These are phyloP conservation scores for Dothiorella sarmentorum DNA, from an alignment of 2,329 filamentous ascomycete species.

Conservation along the genomic window DNA sequence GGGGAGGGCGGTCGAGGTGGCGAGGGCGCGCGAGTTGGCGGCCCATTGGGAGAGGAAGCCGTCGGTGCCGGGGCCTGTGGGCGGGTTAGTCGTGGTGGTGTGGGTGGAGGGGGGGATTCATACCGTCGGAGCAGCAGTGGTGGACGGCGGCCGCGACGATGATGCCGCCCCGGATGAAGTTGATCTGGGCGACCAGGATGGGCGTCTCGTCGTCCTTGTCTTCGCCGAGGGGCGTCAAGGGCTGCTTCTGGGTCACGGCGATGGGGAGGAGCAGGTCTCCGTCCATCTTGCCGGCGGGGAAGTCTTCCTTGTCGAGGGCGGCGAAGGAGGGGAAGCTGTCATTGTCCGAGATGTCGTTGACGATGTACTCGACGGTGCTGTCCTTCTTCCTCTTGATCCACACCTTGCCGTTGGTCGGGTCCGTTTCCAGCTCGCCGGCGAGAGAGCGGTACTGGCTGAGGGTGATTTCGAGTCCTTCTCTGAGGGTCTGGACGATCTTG, in stretches of 20 bases:
- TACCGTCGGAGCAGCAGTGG: constrained; percentile 25
- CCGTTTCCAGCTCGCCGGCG: constrained; percentile 20
- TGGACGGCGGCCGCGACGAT: constrained; percentile 28
- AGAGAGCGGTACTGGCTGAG: constrained; percentile 23
- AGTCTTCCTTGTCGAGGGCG: constrained; percentile 22
- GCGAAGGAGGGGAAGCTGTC: constrained; percentile 21
- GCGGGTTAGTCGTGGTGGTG: neutral
- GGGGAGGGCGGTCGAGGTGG: constrained; percentile 19
- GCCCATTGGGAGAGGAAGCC: constrained; percentile 29
- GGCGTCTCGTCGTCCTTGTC: constrained; percentile 6
- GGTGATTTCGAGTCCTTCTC: constrained; percentile 22
- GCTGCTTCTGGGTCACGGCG: constrained; percentile 19
- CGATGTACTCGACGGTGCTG: constrained; percentile 20
- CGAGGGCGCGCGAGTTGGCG: constrained; percentile 24
- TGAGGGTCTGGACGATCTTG: constrained; percentile 20
- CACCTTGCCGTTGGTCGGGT: constrained; percentile 21
- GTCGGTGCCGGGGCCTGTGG: constrained; percentile 25
- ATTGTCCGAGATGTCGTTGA: constrained; percentile 19
- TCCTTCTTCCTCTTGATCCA: constrained; percentile 23
- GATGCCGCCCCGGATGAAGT: constrained; percentile 30
- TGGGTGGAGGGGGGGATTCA: neutral
- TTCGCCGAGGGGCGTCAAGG: constrained; percentile 19
- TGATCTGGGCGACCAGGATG: constrained; percentile 26
- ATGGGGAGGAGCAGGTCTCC: constrained; percentile 18
- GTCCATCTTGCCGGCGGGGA: constrained; percentile 20